Percentiles rank a stretch among this genome's conserved stretches.
phyloP scores from a whole-genome alignment of 352 stramenopile genomes.

The Albugo candida region DNA sequence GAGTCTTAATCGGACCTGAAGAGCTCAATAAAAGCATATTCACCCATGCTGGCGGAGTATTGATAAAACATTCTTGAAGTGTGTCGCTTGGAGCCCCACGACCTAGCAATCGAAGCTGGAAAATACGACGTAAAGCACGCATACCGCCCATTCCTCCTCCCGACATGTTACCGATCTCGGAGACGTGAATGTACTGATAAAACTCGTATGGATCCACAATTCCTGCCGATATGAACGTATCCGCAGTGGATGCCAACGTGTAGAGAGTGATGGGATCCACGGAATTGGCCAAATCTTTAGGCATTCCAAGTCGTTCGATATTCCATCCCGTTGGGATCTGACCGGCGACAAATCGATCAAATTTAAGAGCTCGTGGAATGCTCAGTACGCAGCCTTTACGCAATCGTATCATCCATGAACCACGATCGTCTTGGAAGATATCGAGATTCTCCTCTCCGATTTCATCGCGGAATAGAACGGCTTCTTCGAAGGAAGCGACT shows the following conservation, averaged over 20 bases:
- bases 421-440: conserved; percentile 38
- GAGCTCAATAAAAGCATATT: conserved; percentile 80
- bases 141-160: conserved; percentile 72
- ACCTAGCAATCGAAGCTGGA: conserved; percentile 39
- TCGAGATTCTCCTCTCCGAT: conserved; percentile 70
- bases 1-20: conserved; percentile 77
- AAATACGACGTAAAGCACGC: conserved; percentile 57
- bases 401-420: conserved; percentile 70
- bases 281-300: conserved; percentile 59
- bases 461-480: conserved; percentile 57
- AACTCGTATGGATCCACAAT: conserved; percentile 82
- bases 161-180: conserved; percentile 69
- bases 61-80: conserved; percentile 77
- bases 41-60: conserved; percentile 74
- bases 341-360: conserved; percentile 72
- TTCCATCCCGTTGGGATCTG: conserved; percentile 81
- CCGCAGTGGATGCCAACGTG: conserved; percentile 50
- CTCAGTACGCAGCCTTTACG: conserved; percentile 64
- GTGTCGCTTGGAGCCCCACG: conserved; percentile 60
- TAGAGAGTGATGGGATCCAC: conserved; percentile 70
- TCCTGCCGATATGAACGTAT: conserved; percentile 57
- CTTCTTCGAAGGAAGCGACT: conserved; percentile 62
- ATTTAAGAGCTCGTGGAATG: conserved; percentile 56
- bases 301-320: conserved; percentile 52
- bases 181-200: conserved; percentile 82